Conservation (phyloP, 1,284 basidiomycete genomes). For the Neotropicomus parvogracilis region DNA sequence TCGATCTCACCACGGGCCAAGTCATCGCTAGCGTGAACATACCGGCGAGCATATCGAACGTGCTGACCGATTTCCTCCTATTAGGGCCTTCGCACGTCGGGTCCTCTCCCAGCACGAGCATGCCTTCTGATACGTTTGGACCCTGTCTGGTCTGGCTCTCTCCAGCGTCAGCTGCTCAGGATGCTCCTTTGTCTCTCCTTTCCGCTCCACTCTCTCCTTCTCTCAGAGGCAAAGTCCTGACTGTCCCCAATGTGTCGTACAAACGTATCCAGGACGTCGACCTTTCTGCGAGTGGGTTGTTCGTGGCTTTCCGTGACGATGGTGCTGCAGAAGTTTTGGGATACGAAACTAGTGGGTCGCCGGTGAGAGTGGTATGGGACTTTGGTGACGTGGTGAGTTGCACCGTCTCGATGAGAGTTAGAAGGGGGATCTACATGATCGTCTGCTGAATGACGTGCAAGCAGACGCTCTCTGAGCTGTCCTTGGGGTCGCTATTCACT, state of each 20-base stretch:
- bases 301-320: conserved; percentile 52
- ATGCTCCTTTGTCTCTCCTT: conserved; percentile 38
- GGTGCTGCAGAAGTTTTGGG: conserved; percentile 55
- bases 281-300: conserved; percentile 43
- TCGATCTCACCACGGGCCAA: conserved; percentile 55
- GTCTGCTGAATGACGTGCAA: conserved; percentile 6
- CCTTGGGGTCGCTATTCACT: conserved; percentile 52
- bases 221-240: conserved; percentile 47
- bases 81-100: conserved; percentile 38
- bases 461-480: conserved; percentile 39
- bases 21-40: conserved; percentile 51
- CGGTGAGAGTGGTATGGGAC: conserved; percentile 49
- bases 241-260: conserved; percentile 43
- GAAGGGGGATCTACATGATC: not conserved
- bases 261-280: conserved; percentile 54
- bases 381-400: conserved; percentile 56
- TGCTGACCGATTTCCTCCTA: conserved; percentile 31
- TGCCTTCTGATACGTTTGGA: conserved; percentile 12
- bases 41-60: conserved; percentile 54
- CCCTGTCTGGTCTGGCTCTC: conserved; percentile 68
- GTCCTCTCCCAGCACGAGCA: conserved; percentile 29
- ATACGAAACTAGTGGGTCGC: conserved; percentile 38
- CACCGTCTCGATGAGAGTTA: not conserved
- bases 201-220: conserved; percentile 52
- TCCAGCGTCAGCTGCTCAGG: conserved; percentile 24